phyloP scores from a whole-genome alignment of 2,329 filamentous ascomycete species.

The Epichloe elymi region DNA sequence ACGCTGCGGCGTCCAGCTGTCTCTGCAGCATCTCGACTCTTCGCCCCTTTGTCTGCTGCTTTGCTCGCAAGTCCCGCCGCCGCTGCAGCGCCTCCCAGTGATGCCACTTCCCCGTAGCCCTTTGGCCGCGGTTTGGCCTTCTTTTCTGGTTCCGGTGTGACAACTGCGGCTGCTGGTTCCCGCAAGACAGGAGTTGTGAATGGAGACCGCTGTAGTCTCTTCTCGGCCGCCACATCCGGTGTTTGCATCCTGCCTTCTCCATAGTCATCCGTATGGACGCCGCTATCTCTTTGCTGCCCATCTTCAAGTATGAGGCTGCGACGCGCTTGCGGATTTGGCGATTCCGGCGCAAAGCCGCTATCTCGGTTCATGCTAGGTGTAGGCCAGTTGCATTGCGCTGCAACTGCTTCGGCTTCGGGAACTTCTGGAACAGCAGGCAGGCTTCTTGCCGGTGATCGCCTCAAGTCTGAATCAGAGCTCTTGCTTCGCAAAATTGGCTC shows the following conservation, averaged over 20 bases:
- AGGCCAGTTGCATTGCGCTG: constrained; percentile 10
- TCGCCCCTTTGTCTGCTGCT: background rate
- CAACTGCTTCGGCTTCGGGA: constrained; percentile 30
- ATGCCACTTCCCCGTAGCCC: constrained; percentile 17
- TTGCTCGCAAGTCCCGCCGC: background rate
- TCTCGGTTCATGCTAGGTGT: constrained; percentile 25
- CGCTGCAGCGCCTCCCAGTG: background rate
- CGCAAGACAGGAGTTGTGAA: constrained; percentile 26
- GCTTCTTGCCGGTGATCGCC: constrained; percentile 29
- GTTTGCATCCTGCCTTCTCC: constrained; percentile 19
- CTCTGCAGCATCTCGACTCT: constrained; percentile 6
- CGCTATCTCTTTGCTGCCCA: constrained; percentile 38
- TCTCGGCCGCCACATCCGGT: constrained; percentile 15
- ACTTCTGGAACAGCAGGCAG: constrained; percentile 40
- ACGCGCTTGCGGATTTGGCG: constrained; percentile 27
- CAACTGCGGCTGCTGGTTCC: constrained; percentile 23
- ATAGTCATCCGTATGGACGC: constrained; percentile 40
- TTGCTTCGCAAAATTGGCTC: constrained; percentile 11
- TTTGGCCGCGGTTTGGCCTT: constrained; percentile 13
- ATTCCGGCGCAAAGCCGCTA: constrained; percentile 23
- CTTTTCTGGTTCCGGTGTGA: constrained; percentile 34
- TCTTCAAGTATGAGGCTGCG: constrained; percentile 21
- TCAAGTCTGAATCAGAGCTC: constrained; percentile 23
- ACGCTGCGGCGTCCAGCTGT: constrained; percentile 2
- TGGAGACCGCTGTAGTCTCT: constrained; percentile 19